Percentiles rank a stretch among this genome's conserved stretches.
phyloP scores from a whole-genome alignment of 164 flowering plant species.

The Sedum album region DNA sequence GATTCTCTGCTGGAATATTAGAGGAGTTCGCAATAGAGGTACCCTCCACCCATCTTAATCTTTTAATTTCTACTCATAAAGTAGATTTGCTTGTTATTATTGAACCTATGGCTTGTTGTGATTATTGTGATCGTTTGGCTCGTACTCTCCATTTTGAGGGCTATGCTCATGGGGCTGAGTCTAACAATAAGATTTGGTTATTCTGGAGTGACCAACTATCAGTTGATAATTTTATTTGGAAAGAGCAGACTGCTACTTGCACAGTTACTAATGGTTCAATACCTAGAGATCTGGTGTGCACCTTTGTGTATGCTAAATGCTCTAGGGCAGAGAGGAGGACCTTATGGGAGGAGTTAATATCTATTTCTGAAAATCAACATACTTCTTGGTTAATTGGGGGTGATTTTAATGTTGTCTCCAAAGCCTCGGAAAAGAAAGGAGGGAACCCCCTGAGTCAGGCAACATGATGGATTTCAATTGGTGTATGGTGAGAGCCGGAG shows the following conservation, averaged over 20 bases:
- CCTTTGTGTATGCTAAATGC: not conserved
- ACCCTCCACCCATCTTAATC: too few relatives aligned
- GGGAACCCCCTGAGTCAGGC: too few relatives aligned
- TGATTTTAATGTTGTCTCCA: not conserved
- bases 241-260: not conserved
- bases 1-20: too few relatives aligned
- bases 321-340: not conserved
- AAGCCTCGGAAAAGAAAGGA: not conserved
- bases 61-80: too few relatives aligned
- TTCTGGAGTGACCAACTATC: not conserved
- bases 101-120: too few relatives aligned
- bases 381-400: not conserved
- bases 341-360: not conserved
- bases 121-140: too few relatives aligned
- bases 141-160: not conserved
- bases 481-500: not conserved
- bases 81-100: too few relatives aligned
- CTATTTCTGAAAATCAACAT: not conserved
- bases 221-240: not conserved
- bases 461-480: not conserved
- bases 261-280: too few relatives aligned
- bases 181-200: too few relatives aligned
- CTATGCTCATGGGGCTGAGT: not conserved
- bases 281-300: not conserved
- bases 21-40: too few relatives aligned